Conservation (phyloP, 2,329 filamentous ascomycete species). For the Scedosporium dehoogii region DNA sequence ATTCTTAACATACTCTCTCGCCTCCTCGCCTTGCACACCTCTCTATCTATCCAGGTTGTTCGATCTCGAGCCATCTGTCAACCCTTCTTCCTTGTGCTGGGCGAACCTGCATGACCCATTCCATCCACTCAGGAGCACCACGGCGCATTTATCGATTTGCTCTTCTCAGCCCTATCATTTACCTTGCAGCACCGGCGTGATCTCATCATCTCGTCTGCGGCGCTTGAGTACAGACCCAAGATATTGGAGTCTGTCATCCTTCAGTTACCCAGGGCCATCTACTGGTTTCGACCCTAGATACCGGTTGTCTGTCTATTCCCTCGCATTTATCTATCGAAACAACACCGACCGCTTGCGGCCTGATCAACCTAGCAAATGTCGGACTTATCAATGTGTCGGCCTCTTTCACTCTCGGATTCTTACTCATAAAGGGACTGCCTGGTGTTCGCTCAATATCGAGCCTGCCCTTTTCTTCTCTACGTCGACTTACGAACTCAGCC, state of each 20-base stretch:
- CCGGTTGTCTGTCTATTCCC: neutral
- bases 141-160: neutral
- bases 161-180: neutral
- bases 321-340: neutral
- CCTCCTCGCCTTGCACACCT: neutral
- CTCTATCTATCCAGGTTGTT: neutral
- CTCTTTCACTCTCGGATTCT: neutral
- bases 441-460: neutral
- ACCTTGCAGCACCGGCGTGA: neutral
- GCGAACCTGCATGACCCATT: neutral
- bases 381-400: conserved; percentile 1
- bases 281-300: neutral
- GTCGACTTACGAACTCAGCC: neutral
- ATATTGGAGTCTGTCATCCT: neutral
- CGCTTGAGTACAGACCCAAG: too few relatives aligned
- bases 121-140: neutral
- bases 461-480: neutral
- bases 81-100: neutral
- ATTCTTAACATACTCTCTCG: neutral
- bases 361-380: neutral
- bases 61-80: neutral
- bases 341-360: neutral
- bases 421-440: neutral
- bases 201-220: neutral
- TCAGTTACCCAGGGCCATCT: neutral